A percentile compares a stretch with the other conserved stretches of the same genome.
Conservation (phyloP, 2,329 filamentous ascomycete species). For the Lasiodiplodia gonubiensis region DNA sequence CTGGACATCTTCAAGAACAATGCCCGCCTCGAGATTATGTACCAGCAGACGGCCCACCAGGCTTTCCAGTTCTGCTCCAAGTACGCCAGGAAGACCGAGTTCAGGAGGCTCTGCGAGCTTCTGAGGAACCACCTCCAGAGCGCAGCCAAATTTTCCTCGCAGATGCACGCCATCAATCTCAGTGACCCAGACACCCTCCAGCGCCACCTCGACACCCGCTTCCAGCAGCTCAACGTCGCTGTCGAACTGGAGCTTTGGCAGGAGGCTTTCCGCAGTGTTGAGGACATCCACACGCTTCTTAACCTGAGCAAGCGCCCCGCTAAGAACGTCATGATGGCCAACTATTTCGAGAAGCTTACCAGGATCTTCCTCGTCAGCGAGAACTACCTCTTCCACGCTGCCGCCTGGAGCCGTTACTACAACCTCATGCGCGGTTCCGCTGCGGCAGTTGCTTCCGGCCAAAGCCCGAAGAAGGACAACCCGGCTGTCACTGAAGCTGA, state of each 20-base stretch:
- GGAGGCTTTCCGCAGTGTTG: conserved; percentile 98
- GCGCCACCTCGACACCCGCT: conserved; percentile 95
- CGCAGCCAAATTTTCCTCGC: conserved; percentile 96
- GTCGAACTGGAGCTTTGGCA: conserved; percentile 99
- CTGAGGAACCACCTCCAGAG: conserved; percentile 99
- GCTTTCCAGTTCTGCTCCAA: conserved; percentile 99
- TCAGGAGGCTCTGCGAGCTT: conserved; percentile 96
- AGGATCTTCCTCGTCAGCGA: conserved; percentile 98
- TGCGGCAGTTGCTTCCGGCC: conserved; percentile 78
- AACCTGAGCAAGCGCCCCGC: conserved; percentile 97
- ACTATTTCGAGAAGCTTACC: conserved; percentile 99
- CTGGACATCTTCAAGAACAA: conserved; percentile 99
- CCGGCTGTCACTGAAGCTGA: conserved; percentile 87
- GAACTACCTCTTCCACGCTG: conserved; percentile 99
- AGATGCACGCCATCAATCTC: conserved; percentile 99
- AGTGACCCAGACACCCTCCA: conserved; percentile 97
- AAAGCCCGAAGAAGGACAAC: conserved; percentile 93
- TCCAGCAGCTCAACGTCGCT: conserved; percentile 97
- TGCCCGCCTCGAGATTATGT: conserved; percentile 94
- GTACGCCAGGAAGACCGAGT: conserved; percentile 98
- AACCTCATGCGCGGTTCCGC: conserved; percentile 92
- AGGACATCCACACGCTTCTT: conserved; percentile 97
- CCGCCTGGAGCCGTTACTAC: conserved; percentile 97
- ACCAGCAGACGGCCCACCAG: conserved; percentile 97
- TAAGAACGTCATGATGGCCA: conserved; percentile 99